Base-by-base conservation (phyloP, 306 rosid species). In the Vigna nakashimae region DNA sequence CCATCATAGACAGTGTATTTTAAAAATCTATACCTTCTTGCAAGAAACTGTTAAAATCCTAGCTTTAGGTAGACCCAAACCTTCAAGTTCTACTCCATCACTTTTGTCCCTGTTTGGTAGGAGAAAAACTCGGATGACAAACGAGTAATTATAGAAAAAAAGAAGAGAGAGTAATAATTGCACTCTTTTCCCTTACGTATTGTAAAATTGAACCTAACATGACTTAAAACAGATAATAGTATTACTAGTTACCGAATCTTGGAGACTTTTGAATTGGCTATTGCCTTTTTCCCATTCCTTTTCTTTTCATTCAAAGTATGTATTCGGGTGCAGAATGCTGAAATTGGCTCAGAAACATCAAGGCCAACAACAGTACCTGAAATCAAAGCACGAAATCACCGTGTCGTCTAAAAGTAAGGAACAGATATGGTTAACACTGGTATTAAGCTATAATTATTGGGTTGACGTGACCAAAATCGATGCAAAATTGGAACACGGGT, bases 11-110 rank as follows among this genome's bases (percentile, higher is more conserved):
- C 48, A 80, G 51, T n/a, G 69, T 6, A 18, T 15, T 9, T 30
- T 16, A 32, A 62, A 7, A 68, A 67, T 45, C 56, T 12, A 64
- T 75, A 94, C 98, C 96, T 88, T 91, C 79, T 76, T 84, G 52
- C 60, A 75, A 49, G 86, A 89, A 81, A 66, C 87, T 22, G 83
- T 75, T 64, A 76, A 72, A 65, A 90, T 79, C 79, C 80, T 82
- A 34, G 89, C 86, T 73, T 79, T 68, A 26, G 65, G 67, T 45
- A 28, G 67, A 81, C 70, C 43, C 65, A 62, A 65, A 53, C 28
- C 56, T 78, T 66, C 73, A 75, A 69, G 57, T 73, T 69, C 79
- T 69, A 66, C 74, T 46, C 74, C 86, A 36, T 42, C 68, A 11
- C 28, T 53, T 53, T 62, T 77, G n/a, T 53, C 72, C 80, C 92